Base-by-base conservation (phyloP, 2,329 filamentous ascomycete species). In the Colletotrichum truncatum region DNA sequence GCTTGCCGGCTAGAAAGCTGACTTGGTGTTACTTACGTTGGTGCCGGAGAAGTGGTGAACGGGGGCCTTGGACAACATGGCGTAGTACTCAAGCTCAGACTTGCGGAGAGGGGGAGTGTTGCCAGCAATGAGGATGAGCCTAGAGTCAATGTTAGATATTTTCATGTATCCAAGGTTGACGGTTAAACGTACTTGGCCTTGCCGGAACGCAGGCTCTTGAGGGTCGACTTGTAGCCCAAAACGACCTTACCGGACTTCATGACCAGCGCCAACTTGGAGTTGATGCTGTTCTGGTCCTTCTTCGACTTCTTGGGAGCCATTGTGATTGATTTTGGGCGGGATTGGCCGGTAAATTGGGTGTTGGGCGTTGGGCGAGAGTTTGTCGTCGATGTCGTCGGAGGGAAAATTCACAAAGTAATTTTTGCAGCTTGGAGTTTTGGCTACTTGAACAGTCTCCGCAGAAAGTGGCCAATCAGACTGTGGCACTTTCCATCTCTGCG, bases 41-140 rank as follows among this genome's bases (percentile, higher is more conserved):
- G 97, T 97, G 78, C 96, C 96, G 74, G 88, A 88, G 87, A 98
- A 98, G 89, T 99, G 96, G 89, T 98, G 95, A 77, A 98, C 95
- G 72, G 92, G 90, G 76, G 91, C 93, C 91, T 98, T 97, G 81
- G 90, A 91, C 77, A 97, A 84, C 93, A 96, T 96, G 81, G 89
- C 89, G 87, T 94, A 94, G 86, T 93, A 98, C 87, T 98, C 95
- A 70, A 98, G 90, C 88, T 98, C 95, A 77, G 89, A 93, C 91
- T 98, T 99, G 83, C 95, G 91, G 77, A 99, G 93, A 82, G 96
- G 96, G 79, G 95, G 94, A 74, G 94, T 97, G 89, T 99, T 98
- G 85, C 93, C 94, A 75, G 80, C 78, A 67, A 97, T 97, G 85
- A 97, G 94, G 82, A 98, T 93, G 73, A 98, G 90, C 92, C 98